A percentile compares a stretch with the other conserved stretches of the same genome.
These are phyloP conservation scores for Saccharomyces uvarum DNA, from an alignment of 1,139 yeast genomes.

Conservation along the genomic window DNA sequence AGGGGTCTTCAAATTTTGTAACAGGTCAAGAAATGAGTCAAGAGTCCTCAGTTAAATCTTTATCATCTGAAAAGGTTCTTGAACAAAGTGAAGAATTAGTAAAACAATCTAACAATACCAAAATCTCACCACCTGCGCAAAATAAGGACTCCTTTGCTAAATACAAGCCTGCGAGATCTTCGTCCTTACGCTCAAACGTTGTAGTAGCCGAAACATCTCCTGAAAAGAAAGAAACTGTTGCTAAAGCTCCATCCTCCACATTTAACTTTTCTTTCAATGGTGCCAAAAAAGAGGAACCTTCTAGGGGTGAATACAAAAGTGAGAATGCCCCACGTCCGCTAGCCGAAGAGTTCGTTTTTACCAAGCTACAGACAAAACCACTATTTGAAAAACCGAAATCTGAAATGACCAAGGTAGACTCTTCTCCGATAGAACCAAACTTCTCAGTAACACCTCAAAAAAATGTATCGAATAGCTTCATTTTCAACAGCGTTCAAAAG, in stretches of 20 bases:
- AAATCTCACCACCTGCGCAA: constrained; percentile 7
- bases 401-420: not conserved
- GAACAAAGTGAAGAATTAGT: not conserved
- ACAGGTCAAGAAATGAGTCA: constrained; percentile 13
- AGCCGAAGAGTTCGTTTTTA: not conserved
- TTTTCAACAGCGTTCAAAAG: not conserved
- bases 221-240: constrained; percentile 4
- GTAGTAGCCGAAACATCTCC: constrained; percentile 19
- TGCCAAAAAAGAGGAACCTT: not conserved
- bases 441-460: not conserved
- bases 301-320: not conserved
- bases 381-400: not conserved
- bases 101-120: constrained; percentile 1
- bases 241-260: not conserved
- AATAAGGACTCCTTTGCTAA: constrained; percentile 4
- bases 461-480: not conserved
- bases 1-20: constrained; percentile 3
- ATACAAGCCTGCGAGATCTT: constrained; percentile 32
- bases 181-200: constrained; percentile 32
- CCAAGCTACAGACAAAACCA: not conserved
- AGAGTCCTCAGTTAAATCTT: constrained; percentile 8
- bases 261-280: not conserved
- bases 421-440: not conserved
- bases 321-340: not conserved
- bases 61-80: not conserved